Conservation (phyloP, 768 basidiomycete genomes). For the Rhizopogon vesiculosus region DNA sequence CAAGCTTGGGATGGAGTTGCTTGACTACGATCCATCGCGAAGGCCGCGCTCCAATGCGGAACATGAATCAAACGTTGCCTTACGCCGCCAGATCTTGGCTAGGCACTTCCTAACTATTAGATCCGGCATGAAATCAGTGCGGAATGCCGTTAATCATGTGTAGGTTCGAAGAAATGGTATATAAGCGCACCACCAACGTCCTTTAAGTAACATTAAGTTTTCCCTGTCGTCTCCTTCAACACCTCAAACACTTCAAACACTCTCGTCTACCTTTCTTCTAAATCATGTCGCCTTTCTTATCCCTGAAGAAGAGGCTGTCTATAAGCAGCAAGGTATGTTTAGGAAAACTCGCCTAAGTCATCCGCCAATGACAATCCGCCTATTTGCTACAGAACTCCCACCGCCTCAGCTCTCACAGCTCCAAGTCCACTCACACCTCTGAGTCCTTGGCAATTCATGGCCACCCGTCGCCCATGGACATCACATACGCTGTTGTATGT, state of each 20-base stretch:
- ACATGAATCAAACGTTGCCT: not conserved
- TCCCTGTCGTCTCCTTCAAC: not conserved
- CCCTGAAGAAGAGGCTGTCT: conserved; percentile 21
- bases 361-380: not conserved
- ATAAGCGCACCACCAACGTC: conserved; percentile 9
- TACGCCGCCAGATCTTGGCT: conserved; percentile 6
- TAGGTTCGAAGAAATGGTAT: conserved; percentile 7
- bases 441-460: conserved; percentile 8
- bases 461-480: conserved; percentile 16
- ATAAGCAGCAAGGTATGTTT: conserved; percentile 15
- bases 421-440: conserved; percentile 10
- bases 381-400: not conserved
- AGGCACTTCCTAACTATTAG: not conserved
- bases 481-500: conserved; percentile 18
- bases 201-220: not conserved
- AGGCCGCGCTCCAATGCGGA: conserved; percentile 1
- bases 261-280: not conserved
- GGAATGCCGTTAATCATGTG: conserved; percentile 1
- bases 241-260: not conserved
- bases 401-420: conserved; percentile 9
- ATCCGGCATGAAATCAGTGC: conserved; percentile 9
- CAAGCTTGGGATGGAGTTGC: not conserved
- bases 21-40: not conserved
- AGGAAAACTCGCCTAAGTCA: not conserved
- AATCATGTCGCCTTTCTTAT: conserved; percentile 14